Conservation (phyloP, 768 basidiomycete species). For the Phylloporus sp. region DNA sequence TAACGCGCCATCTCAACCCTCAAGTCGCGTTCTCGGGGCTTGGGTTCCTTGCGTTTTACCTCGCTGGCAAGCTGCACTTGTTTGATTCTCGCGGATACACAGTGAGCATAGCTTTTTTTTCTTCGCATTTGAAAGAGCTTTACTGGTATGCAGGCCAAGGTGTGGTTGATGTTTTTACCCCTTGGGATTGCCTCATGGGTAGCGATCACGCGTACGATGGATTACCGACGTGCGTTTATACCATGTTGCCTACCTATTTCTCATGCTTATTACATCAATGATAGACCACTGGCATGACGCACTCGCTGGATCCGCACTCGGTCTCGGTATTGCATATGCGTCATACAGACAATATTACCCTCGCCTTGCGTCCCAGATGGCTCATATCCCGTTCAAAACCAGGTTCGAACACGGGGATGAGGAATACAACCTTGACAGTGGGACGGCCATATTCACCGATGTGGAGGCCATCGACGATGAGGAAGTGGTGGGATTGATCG, state of each 20-base stretch:
- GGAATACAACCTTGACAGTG: constrained; percentile 1
- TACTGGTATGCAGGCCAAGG: constrained; percentile 48
- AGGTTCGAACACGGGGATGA: constrained; percentile 41
- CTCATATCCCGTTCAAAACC: constrained; percentile 68
- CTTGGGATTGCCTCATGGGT: constrained; percentile 69
- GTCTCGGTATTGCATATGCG: constrained; percentile 67
- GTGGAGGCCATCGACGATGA: constrained; percentile 12
- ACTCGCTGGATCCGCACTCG: constrained; percentile 70
- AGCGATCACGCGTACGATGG: constrained; percentile 88
- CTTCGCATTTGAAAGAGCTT: not conserved
- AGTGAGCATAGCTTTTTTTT: constrained; percentile 34
- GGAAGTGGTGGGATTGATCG: constrained; percentile 17
- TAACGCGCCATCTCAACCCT: not conserved
- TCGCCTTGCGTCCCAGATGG: constrained; percentile 48
- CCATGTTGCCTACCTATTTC: not conserved
- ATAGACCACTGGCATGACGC: constrained; percentile 93
- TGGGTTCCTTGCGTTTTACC: constrained; percentile 82
- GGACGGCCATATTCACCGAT: constrained; percentile 2
- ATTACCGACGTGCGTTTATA: constrained; percentile 70
- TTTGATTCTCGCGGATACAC: constrained; percentile 78
- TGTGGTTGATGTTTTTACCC: constrained; percentile 78
- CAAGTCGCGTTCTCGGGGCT: constrained; percentile 90
- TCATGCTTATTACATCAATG: not conserved
- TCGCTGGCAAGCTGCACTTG: constrained; percentile 86
- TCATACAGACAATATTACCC: constrained; percentile 84